phyloP scores from a whole-genome alignment of 148 eudicot genomes.

The Nepenthes mirabilis region DNA sequence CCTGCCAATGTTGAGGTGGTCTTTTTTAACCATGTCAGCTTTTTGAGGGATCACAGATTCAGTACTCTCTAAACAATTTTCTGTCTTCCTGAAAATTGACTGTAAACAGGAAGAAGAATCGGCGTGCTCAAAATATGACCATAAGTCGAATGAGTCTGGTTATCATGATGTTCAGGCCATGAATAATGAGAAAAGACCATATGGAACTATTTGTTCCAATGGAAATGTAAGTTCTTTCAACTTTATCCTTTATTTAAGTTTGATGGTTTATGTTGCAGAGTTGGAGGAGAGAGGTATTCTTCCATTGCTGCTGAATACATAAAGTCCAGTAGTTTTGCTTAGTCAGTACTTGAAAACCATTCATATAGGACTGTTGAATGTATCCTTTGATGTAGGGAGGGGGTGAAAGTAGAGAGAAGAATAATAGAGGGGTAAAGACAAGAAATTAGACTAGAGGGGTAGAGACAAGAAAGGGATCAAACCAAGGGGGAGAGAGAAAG shows the following conservation, averaged over 20 bases:
- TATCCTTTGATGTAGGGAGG: too few relatives aligned
- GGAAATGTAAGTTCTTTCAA: constrained; percentile 30
- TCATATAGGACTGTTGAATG: too few relatives aligned
- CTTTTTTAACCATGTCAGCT: background rate
- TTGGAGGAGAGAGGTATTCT: too few relatives aligned
- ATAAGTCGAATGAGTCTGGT: constrained; percentile 18
- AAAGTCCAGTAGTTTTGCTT: too few relatives aligned
- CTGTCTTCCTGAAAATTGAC: constrained; percentile 16
- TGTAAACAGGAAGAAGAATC: constrained; percentile 34
- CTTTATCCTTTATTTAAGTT: too few relatives aligned
- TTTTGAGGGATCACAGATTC: background rate
- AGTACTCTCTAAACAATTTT: constrained; percentile 12
- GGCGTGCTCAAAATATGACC: constrained; percentile 9
- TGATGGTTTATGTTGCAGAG: background rate
- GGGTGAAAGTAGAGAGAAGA: too few relatives aligned
- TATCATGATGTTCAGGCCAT: constrained; percentile 8
- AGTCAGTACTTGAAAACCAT: too few relatives aligned
- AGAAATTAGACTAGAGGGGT: too few relatives aligned
- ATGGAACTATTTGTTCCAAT: constrained; percentile 17
- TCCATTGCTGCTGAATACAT: too few relatives aligned
- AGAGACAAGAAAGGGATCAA: too few relatives aligned
- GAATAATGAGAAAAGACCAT: constrained; percentile 11
- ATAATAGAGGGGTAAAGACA: too few relatives aligned
- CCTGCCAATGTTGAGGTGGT: constrained; percentile 14
- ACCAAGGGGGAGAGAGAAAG: too few relatives aligned